phyloP scores from a whole-genome alignment of 73 alveolate species.

The Tetrahymena malaccensis region DNA sequence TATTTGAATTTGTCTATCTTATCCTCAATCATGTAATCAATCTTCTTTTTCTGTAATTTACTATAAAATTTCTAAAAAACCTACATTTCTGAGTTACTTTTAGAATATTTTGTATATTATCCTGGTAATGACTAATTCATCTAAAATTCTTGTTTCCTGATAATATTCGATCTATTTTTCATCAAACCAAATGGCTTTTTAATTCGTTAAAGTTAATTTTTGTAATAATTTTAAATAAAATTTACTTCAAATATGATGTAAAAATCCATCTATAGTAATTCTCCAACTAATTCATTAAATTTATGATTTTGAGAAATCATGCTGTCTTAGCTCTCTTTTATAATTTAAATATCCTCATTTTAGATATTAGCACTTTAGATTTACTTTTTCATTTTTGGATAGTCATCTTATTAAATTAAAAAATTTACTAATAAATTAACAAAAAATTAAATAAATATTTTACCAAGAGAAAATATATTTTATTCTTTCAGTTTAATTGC shows the following conservation, averaged over 20 bases:
- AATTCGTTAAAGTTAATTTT: not conserved
- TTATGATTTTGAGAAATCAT: too few relatives aligned
- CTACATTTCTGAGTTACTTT: not conserved
- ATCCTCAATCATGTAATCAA: not conserved
- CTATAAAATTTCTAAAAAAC: not conserved
- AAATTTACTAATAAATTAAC: too few relatives aligned
- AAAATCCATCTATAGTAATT: not conserved
- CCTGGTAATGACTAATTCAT: not conserved
- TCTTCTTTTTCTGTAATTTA: not conserved
- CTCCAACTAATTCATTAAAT: too few relatives aligned
- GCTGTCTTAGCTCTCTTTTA: too few relatives aligned
- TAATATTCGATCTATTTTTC: not conserved
- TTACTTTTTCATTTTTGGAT: too few relatives aligned
- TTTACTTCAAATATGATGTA: not conserved
- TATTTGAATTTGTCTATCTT: not conserved
- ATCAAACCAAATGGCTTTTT: not conserved
- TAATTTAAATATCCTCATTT: too few relatives aligned
- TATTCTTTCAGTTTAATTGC: not conserved
- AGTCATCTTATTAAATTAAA: too few relatives aligned
- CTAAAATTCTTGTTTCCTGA: not conserved
- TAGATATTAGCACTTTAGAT: too few relatives aligned
- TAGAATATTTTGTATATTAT: not conserved
- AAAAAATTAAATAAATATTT: too few relatives aligned
- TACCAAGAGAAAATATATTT: not conserved
- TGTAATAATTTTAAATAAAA: not conserved